A percentile compares a stretch with the other conserved stretches of the same genome.
These are phyloP conservation scores for Rauvolfia tetraphylla DNA, from an alignment of 257 asterid genomes.

Conservation along the genomic window DNA sequence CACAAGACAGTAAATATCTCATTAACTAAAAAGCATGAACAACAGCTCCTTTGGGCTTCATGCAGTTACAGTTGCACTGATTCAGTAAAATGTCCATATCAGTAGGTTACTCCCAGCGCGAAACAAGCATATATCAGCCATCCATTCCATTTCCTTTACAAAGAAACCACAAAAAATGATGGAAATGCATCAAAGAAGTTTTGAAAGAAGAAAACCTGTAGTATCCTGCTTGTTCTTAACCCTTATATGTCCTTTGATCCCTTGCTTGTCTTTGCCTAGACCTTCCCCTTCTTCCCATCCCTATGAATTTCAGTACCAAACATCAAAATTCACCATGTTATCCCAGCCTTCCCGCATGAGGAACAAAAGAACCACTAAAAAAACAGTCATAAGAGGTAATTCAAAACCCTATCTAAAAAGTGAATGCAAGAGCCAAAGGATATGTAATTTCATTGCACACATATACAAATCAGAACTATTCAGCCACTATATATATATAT, in stretches of 20 bases:
- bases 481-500: too few relatives aligned
- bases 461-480: not conserved
- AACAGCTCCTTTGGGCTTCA: not conserved
- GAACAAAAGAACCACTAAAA: not conserved
- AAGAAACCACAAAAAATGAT: not conserved
- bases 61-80: not conserved
- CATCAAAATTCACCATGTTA: not conserved
- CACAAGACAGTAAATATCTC: not conserved
- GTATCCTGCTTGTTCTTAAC: constrained; percentile 92
- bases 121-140: not conserved
- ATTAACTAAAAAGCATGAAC: not conserved
- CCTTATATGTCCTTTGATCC: constrained; percentile 85
- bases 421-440: not conserved
- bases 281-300: constrained; percentile 99
- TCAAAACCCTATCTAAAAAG: not conserved
- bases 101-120: not conserved
- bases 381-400: not conserved
- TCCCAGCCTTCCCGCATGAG: not conserved
- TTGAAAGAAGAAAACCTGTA: constrained; percentile 40
- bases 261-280: constrained; percentile 93
- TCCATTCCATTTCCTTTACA: not conserved
- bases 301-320: constrained; percentile 28
- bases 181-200: not conserved
- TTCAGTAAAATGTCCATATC: not conserved
- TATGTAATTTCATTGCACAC: not conserved